Percentiles rank a stretch among this genome's conserved stretches.
Conservation (phyloP, 345 rosid species). For the Sisymbrium irio region DNA sequence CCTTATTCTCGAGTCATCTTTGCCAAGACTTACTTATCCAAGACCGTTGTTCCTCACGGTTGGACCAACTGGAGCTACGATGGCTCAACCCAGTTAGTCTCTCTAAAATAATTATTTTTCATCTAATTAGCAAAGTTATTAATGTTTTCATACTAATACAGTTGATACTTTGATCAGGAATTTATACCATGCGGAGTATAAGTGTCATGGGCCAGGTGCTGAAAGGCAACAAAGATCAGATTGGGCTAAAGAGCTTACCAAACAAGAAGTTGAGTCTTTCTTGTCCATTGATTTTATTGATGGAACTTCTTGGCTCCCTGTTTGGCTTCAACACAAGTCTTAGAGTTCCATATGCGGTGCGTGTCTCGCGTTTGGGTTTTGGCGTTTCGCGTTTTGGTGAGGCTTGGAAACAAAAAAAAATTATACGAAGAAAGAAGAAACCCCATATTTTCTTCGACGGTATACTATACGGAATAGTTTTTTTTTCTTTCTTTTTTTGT, state of each 20-base stretch:
- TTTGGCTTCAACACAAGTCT: slow-evolving; percentile 33
- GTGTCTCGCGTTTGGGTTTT: slow-evolving; percentile 7
- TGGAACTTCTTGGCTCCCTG: slow-evolving; percentile 87
- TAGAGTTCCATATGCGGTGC: slow-evolving; percentile 1
- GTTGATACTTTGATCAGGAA: slow-evolving; percentile 38
- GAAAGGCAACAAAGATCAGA: slow-evolving; percentile 37
- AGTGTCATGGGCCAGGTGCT: slow-evolving; percentile 79
- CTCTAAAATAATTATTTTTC: not conserved
- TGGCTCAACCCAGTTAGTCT: slow-evolving; percentile 57
- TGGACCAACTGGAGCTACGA: slow-evolving; percentile 88
- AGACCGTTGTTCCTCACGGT: slow-evolving; percentile 58
- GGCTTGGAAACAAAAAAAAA: slow-evolving; percentile 5
- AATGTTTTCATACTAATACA: not conserved
- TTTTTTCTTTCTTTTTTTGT: not conserved
- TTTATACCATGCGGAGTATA: slow-evolving; percentile 66
- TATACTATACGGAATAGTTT: slow-evolving; percentile 13
- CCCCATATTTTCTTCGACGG: not conserved
- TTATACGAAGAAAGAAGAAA: slow-evolving; percentile 5
- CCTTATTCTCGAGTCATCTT: slow-evolving; percentile 65
- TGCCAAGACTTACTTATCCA: slow-evolving; percentile 68
- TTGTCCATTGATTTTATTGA: slow-evolving; percentile 63
- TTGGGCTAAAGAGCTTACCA: slow-evolving; percentile 69
- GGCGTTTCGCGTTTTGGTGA: slow-evolving; percentile 20
- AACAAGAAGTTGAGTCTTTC: slow-evolving; percentile 54
- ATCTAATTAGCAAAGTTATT: not conserved